A percentile compares a stretch with the other conserved stretches of the same genome.
phyloP scores from a whole-genome alignment of 768 basidiomycete species.

The Phlegmacium glaucopus region DNA sequence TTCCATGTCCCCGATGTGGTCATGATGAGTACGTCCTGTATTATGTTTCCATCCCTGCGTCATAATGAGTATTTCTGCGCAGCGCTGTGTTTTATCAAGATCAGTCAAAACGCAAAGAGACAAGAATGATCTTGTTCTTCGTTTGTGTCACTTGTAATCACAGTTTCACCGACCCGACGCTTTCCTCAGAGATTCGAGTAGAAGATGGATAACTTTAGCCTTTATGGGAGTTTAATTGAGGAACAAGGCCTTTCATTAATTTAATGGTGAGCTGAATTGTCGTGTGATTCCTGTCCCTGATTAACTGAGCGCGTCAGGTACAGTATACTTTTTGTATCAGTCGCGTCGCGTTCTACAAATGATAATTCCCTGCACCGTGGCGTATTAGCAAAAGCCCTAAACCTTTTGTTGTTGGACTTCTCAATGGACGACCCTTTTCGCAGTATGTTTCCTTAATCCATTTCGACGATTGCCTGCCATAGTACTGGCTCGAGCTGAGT shows the following conservation, averaged over 20 bases:
- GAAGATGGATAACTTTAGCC: constrained; percentile 6
- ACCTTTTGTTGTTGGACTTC: too few relatives aligned
- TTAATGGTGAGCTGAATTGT: too few relatives aligned
- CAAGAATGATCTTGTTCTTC: constrained; percentile 91
- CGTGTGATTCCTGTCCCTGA: too few relatives aligned
- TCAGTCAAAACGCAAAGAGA: constrained; percentile 95
- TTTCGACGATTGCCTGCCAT: too few relatives aligned
- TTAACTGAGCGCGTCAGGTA: too few relatives aligned
- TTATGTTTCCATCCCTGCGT: background rate
- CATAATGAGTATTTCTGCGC: constrained; percentile 8
- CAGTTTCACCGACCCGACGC: constrained; percentile 67
- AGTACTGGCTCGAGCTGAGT: too few relatives aligned
- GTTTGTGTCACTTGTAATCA: constrained; percentile 83
- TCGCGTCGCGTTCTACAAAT: too few relatives aligned
- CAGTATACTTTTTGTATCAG: too few relatives aligned
- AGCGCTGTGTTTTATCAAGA: constrained; percentile 96
- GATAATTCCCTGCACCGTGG: too few relatives aligned
- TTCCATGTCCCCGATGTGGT: constrained; percentile 78
- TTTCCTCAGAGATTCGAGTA: constrained; percentile 44
- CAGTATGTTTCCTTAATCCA: too few relatives aligned
- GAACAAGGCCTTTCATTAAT: background rate
- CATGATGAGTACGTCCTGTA: constrained; percentile 65
- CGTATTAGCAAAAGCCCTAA: too few relatives aligned
- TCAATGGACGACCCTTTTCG: too few relatives aligned
- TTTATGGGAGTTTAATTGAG: background rate